Evolutionary conservation across 129 eudicot genomes (phyloP).

Genomic region (Dittrichia graveolens): DNA sequence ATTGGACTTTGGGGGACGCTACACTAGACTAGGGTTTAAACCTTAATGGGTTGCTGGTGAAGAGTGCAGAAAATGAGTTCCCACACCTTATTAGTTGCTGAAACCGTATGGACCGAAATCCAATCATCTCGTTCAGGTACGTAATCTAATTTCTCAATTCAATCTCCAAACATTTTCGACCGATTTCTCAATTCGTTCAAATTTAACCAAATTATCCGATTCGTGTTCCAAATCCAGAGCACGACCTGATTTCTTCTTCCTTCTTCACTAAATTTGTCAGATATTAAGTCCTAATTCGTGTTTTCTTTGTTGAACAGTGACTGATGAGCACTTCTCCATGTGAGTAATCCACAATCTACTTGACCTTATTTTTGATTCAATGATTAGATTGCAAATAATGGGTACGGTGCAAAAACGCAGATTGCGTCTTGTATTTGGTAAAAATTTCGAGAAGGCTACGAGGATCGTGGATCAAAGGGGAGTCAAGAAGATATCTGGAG

Average conservation of each 20-base stretch:
- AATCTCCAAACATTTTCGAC: no score
- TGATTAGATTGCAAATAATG: not conserved
- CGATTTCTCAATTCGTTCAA: not conserved
- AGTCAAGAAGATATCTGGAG: constrained; percentile 71
- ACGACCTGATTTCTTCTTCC: not conserved
- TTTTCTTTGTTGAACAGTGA: constrained; percentile 40
- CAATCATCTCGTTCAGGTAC: constrained; percentile 74
- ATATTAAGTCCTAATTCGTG: not conserved
- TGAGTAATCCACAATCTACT: constrained; percentile 40
- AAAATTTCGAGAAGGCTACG: constrained; percentile 80
- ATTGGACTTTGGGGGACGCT: no score
- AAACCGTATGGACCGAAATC: constrained; percentile 61
- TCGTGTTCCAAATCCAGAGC: not conserved
- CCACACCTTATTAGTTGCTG: constrained; percentile 49
- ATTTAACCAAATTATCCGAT: no score
- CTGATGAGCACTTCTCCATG: constrained; percentile 65
- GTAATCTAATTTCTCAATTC: not conserved
- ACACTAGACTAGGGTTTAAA: no score
- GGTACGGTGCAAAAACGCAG: constrained; percentile 7
- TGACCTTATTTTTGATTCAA: not conserved
- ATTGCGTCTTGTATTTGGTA: constrained; percentile 68
- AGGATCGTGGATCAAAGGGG: constrained; percentile 80
- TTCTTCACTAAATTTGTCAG: not conserved
- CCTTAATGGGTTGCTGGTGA: not conserved
- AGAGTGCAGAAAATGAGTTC: constrained; percentile 26